phyloP scores from a whole-genome alignment of 2,329 filamentous ascomycete genomes.

The Coleophoma crateriformis region DNA sequence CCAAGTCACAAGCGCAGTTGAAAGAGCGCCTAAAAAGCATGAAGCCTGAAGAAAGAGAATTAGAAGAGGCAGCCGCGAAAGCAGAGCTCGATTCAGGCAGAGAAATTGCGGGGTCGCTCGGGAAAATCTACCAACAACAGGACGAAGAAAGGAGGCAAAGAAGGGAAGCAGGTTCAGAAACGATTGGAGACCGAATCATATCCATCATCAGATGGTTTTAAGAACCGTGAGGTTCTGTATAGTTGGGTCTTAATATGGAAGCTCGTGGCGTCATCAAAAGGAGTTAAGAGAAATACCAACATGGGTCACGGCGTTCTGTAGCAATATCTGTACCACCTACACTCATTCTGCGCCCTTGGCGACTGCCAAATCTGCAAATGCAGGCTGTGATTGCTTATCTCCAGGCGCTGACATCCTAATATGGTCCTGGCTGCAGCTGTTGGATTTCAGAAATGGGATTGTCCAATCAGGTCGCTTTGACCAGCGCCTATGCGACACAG shows the following conservation, averaged over 20 bases:
- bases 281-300: no score
- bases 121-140: conserved; percentile 50
- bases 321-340: no score
- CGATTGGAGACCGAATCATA: conserved; percentile 33
- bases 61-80: conserved; percentile 59
- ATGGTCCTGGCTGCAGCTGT: no score
- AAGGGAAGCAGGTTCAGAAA: conserved; percentile 46
- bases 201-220: conserved; percentile 17
- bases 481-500: no score
- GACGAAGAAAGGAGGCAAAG: conserved; percentile 47
- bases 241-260: neutral
- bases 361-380: no score
- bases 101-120: conserved; percentile 51
- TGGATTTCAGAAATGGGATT: no score
- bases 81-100: conserved; percentile 57
- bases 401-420: no score
- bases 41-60: conserved; percentile 48
- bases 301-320: no score
- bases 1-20: conserved; percentile 44
- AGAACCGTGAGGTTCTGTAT: neutral
- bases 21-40: conserved; percentile 52
- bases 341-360: no score
- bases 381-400: no score
- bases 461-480: no score
- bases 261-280: no score